Percentiles rank a stretch among this genome's conserved stretches.
phyloP scores from a whole-genome alignment of 768 basidiomycete genomes.

The Lactarius tabidus region DNA sequence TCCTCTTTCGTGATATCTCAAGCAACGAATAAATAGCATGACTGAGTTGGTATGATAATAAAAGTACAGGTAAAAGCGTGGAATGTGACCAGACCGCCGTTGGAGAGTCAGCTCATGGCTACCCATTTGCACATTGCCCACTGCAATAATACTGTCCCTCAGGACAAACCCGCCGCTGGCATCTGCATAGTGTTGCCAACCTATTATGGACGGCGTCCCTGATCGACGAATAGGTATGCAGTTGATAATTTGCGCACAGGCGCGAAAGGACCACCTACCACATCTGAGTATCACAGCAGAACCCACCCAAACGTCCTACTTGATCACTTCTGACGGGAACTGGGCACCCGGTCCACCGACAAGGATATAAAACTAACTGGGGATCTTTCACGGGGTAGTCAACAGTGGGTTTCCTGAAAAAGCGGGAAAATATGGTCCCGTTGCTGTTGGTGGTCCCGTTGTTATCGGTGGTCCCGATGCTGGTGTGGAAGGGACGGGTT shows the following conservation, averaged over 20 bases:
- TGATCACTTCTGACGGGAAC: neutral
- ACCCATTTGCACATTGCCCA: neutral
- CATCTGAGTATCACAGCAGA: slow-evolving; percentile 1
- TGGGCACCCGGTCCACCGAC: neutral
- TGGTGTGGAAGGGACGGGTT: no score
- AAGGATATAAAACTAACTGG: neutral
- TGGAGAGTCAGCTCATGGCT: neutral
- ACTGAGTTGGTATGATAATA: neutral
- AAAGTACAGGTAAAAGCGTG: neutral
- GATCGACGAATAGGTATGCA: neutral
- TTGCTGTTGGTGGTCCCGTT: no score
- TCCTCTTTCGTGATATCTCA: neutral
- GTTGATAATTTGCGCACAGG: neutral
- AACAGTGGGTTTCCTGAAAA: no score
- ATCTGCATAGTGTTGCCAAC: neutral
- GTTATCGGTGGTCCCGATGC: no score
- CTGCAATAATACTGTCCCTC: no score
- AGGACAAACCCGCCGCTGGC: neutral
- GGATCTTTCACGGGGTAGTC: no score
- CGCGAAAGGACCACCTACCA: neutral
- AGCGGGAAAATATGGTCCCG: no score
- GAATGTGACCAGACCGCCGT: no score
- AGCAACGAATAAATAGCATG: neutral
- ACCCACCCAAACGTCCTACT: neutral
- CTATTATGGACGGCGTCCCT: neutral